Base-by-base conservation (phyloP, 768 basidiomycete genomes). In the Pleurotus giganteus region DNA sequence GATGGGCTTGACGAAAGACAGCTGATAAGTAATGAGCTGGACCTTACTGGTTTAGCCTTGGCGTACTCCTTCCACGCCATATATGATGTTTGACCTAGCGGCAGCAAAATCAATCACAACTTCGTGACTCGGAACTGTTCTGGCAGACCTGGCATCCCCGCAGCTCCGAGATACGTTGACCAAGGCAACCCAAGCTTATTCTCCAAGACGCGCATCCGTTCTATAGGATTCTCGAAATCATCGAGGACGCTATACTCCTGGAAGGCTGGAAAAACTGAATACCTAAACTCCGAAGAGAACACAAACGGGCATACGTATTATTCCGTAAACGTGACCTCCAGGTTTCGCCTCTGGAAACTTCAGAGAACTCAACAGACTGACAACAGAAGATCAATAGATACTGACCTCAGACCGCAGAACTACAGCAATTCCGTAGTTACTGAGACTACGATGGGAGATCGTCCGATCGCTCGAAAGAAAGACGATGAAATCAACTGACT, bases 181-280 rank as follows among this genome's bases (percentile, higher is more conserved):
- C 71, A 76, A 6, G 75, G 73, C 2, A 77, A 57, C 21, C 65
- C 64, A 39, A 68, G 60, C 46, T 66, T 60, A 59, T 73, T 73
- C 37, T 71, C 55, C 9, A 74, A 53, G 6, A 69, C 49, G 15
- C 46, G 46, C 46, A 47, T 47, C 17, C 46, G 46, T 27, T 47
- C 63, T 41, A 28, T 60, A n/a, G 32, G 54, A 46, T 32, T 19
- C 19, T 34, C 34, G 19, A 21, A 43, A 28, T 55, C 56, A 29
- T 39, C 37, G 3, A 50, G 37, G 19, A 63, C 44, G 27, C 23
- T 54, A 31, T 64, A 58, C 44, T 59, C 54, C 6, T 53, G 26
- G 36, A 53, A 61, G 36, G 55, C 53, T 45, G 31, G 13, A 28
- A 8, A 2, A 36, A 7, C 19, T n/a, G n/a, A n/a, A n/a, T n/a